Base-by-base conservation (phyloP, 768 basidiomycete genomes). In the Xerocomus potaroensis region DNA sequence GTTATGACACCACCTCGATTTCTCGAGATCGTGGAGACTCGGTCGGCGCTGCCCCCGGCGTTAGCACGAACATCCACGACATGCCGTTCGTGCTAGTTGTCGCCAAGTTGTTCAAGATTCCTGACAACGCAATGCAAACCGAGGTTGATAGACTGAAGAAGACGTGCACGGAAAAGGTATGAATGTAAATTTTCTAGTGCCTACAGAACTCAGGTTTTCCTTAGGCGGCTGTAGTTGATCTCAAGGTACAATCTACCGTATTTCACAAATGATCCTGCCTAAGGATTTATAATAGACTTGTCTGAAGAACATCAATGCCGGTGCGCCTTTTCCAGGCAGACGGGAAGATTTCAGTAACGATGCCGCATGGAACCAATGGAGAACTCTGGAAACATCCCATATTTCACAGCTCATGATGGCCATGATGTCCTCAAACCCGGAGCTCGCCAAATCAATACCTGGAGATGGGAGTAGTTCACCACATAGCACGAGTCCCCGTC, bases 301-400 rank as follows among this genome's bases (percentile, higher is more conserved):
- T 61, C 71, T 97, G 44, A 95, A 95, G 71, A 89, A 91, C 53
- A 87, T 97, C 60, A 89, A 86, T 44, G 84, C 87, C 12, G 87
- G 90, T 21, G 74, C 77, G 11, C 70, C 86, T 1, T 94, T 94
- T 61, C 92, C 93, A 1, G 91, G 88, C 16, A 78, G 84, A 41
- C 76, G 87, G 53, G 84, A 90, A 51, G 93, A 98, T 63, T 98
- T 97, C 60, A 78, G 82, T 27, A 83, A 66, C 44, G 87, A 91
- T 5, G 79, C 80, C 2, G 89, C 88, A 0, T 98, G 87, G 81
- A 77, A 81, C 26, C 76, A 87, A 27, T 97, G 92, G 90, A 78
- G 80, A 40, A 78, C 83, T 2, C 66, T 81, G 15, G 95, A 98
- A 69, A 85, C 88, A 0, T 77, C 87, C 0, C 81, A 86, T 50